These are phyloP conservation scores for Uronychia setigera DNA, from an alignment of 73 alveolate species.

Conservation along the genomic window DNA sequence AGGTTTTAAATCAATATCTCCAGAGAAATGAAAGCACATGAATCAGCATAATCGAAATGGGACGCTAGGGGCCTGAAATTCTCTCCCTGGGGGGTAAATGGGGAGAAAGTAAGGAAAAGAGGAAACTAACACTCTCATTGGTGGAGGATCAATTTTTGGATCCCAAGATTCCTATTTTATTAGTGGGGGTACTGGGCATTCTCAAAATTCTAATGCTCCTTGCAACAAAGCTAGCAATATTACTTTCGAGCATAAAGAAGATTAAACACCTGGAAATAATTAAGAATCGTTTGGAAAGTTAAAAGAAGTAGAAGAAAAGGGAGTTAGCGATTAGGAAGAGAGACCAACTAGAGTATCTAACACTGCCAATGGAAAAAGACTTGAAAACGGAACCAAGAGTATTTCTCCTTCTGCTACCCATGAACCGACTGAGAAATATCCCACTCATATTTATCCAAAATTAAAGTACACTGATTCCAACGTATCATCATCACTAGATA, in stretches of 20 bases:
- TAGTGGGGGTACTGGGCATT: background rate
- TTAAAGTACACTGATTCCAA: background rate
- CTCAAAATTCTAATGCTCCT: no score
- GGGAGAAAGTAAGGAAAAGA: no score
- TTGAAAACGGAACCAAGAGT: background rate
- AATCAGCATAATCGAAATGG: background rate
- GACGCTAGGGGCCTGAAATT: background rate
- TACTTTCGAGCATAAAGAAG: background rate
- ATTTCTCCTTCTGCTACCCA: background rate
- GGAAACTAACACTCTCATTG: background rate
- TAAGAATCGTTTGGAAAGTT: background rate
- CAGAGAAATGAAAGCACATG: background rate
- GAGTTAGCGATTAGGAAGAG: background rate
- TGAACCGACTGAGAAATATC: background rate
- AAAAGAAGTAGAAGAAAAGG: background rate
- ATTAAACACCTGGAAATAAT: background rate
- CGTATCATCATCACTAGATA: background rate
- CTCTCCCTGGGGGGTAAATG: background rate
- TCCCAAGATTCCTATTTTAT: background rate
- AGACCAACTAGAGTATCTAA: background rate
- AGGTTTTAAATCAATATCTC: background rate
- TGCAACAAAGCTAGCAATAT: background rate
- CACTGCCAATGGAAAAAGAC: background rate
- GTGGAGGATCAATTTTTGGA: background rate
- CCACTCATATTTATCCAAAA: background rate